phyloP scores from a whole-genome alignment of 73 alveolate genomes.

The Paramecium primaurelia region DNA sequence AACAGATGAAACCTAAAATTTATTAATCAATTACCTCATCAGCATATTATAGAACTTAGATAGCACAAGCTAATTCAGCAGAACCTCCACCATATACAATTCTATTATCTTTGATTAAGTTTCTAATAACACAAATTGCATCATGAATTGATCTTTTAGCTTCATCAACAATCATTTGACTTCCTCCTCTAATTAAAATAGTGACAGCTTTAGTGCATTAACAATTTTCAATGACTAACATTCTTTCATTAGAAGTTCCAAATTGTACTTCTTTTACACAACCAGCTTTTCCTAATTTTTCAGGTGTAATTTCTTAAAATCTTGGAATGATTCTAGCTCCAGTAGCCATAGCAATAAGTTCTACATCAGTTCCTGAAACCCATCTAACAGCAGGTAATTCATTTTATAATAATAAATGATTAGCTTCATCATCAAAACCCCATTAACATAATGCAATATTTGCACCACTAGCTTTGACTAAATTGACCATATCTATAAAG shows the following conservation, averaged over 20 bases:
- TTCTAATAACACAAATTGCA: constrained; percentile 98
- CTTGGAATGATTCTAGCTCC: constrained; percentile 96
- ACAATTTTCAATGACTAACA: constrained; percentile 90
- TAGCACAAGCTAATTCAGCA: constrained; percentile 85
- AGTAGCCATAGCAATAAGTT: constrained; percentile 99
- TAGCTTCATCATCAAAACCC: constrained; percentile 99
- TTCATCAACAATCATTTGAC: constrained; percentile 92
- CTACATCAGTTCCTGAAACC: constrained; percentile 99
- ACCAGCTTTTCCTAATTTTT: constrained; percentile 95
- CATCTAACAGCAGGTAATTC: constrained; percentile 92
- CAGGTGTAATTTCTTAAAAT: constrained; percentile 92
- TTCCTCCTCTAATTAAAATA: constrained; percentile 69
- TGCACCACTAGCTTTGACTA: constrained; percentile 94
- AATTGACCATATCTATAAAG: constrained; percentile 90
- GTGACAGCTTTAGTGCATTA: constrained; percentile 65
- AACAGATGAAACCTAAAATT: constrained; percentile 46
- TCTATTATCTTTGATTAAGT: constrained; percentile 90
- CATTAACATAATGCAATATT: constrained; percentile 78
- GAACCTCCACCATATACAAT: constrained; percentile 99
- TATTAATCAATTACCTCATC: not conserved
- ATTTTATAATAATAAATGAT: constrained; percentile 85
- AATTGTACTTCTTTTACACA: constrained; percentile 89
- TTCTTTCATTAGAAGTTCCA: constrained; percentile 96
- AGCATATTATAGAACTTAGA: constrained; percentile 37
- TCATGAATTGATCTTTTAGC: constrained; percentile 98